Evolutionary conservation across 1,284 basidiomycete genomes (phyloP), one percentile per base, ranked within the genome.

Genomic region (Boletus semigastroideus): DNA sequence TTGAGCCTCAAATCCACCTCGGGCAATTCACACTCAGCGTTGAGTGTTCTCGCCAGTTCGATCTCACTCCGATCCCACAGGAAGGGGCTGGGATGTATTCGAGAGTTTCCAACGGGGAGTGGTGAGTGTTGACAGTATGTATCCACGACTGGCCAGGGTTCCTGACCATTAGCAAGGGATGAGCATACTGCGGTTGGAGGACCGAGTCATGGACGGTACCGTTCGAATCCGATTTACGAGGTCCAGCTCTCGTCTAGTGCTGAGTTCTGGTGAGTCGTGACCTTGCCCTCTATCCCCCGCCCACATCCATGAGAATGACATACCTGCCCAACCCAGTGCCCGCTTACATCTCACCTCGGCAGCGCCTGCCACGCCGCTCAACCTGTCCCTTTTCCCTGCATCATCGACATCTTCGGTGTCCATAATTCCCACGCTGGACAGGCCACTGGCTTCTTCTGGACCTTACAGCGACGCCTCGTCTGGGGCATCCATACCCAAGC

Each of bases 1-100:
- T 94, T 64, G 87, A 90, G 56, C 83, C 91, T 1, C 66, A 65
- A 40, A 78, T 77, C 7, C 79, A 86, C 54, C 72, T 76, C 4
- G 91, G 90, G 3, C 58, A 76, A 14, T 96, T 85, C 68, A 74
- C 74, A 0, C 68, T 97, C 20, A 72, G 72, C 19, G 69, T 91
- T 4, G 83, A 90, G 48, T 83, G 85, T 42, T 78, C 83, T 0
- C 63, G 72, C 19, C 78, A 80, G n/a, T 78, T 87, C 48, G 81
- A 86, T 39, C 71, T 94, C 51, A 84, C 82, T 56, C 74, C 86
- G 2, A 95, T 98, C 58, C 87, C 89, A 0, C 83, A 86, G 50
- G 94, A 98, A 70, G 94, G 93, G 0, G 92, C 93, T 0, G 94
- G 94, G 1, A 92, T 97, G 93, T 96, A 87, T 65, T 74, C 73